Evolutionary conservation across 495 filamentous ascomycete species (phyloP).

Genomic region (Pyrenula massariospora): DNA sequence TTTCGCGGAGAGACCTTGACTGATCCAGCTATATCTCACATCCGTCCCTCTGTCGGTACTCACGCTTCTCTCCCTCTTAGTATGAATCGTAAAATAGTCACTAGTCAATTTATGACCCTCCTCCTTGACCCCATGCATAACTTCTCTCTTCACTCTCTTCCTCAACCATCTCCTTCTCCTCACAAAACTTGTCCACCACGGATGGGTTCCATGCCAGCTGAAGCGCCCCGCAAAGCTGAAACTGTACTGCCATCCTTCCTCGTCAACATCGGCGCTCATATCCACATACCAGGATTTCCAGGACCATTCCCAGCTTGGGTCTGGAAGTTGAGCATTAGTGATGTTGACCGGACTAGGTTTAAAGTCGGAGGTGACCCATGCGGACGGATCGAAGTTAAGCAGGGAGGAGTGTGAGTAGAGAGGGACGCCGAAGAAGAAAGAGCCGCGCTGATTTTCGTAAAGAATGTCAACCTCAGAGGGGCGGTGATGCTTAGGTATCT

Average conservation of each 20-base stretch:
- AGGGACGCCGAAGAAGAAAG: slow-evolving; percentile 78
- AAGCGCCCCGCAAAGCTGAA: slow-evolving; percentile 69
- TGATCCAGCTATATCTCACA: slow-evolving; percentile 4
- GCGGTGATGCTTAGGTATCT: slow-evolving; percentile 2
- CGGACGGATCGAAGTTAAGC: slow-evolving; percentile 70
- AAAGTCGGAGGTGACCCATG: slow-evolving; percentile 71
- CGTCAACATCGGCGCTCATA: slow-evolving; percentile 75
- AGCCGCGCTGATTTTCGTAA: slow-evolving; percentile 85
- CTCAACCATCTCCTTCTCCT: slow-evolving; percentile 80
- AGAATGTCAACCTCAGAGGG: slow-evolving; percentile 65
- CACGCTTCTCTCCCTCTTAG: slow-evolving; percentile 24
- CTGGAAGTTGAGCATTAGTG: slow-evolving; percentile 81
- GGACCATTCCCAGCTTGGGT: slow-evolving; percentile 92
- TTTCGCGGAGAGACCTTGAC: slow-evolving; percentile 9
- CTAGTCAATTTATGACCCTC: slow-evolving; percentile 55
- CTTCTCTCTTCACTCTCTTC: slow-evolving; percentile 52
- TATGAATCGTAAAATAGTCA: slow-evolving; percentile 82
- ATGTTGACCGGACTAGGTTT: slow-evolving; percentile 75
- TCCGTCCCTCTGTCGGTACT: slow-evolving; percentile 20
- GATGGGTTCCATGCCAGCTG: slow-evolving; percentile 82
- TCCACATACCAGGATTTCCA: slow-evolving; percentile 95
- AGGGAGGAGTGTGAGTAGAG: slow-evolving; percentile 79
- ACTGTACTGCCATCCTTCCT: slow-evolving; percentile 92
- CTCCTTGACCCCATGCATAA: slow-evolving; percentile 14
- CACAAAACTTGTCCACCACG: slow-evolving; percentile 89